Percentiles rank a stretch among this genome's conserved stretches.
Conservation (phyloP, 2,329 filamentous ascomycete species). For the Fusarium sp. region DNA sequence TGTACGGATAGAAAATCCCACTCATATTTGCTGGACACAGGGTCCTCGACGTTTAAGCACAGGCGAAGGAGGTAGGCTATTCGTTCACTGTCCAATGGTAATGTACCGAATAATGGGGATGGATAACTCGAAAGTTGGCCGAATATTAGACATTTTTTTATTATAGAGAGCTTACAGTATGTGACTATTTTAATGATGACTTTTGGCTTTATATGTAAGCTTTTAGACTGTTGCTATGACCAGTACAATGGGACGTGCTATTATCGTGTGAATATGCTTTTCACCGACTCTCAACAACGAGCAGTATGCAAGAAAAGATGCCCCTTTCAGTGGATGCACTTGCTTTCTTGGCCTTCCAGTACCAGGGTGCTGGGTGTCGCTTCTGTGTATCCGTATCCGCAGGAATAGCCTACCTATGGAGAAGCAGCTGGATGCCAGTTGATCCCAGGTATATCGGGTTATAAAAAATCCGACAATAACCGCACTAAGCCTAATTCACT, state of each 20-base stretch:
- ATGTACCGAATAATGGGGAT: neutral
- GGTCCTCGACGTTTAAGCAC: neutral
- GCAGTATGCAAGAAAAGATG: neutral
- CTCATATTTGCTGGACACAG: neutral
- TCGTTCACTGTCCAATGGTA: neutral
- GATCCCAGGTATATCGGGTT: conserved; percentile 14
- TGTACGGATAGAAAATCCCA: neutral
- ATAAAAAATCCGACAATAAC: conserved; percentile 14
- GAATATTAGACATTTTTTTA: neutral
- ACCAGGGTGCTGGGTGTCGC: neutral
- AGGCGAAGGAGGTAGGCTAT: neutral
- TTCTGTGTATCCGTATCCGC: neutral
- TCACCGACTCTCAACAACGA: neutral
- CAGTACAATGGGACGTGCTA: neutral
- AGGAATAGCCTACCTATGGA: neutral
- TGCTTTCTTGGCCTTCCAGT: neutral
- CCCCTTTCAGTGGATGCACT: neutral
- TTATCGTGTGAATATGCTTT: neutral
- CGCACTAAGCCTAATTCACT: conserved; percentile 34
- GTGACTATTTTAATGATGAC: neutral
- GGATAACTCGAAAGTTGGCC: neutral
- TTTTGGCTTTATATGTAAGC: neutral
- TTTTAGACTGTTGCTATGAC: neutral
- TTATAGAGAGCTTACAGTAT: neutral
- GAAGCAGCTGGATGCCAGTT: neutral